Conservation (phyloP, 306 rosid genomes). For the Cercis canadensis region DNA sequence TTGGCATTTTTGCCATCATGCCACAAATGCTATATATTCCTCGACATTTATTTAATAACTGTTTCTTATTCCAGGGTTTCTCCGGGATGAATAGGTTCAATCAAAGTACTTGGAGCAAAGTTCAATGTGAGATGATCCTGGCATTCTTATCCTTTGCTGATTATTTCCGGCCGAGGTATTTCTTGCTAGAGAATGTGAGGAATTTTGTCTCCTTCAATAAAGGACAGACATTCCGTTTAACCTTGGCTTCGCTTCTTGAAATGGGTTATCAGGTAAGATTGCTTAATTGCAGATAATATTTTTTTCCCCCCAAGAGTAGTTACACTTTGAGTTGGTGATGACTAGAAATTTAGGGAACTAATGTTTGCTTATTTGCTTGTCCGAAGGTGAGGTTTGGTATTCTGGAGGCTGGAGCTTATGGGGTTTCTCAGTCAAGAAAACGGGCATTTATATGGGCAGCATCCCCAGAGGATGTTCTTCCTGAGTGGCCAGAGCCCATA, state of each 20-base stretch:
- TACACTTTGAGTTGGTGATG: slow-evolving; percentile 16
- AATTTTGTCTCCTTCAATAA: slow-evolving; percentile 89
- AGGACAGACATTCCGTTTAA: slow-evolving; percentile 90
- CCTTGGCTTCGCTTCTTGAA: slow-evolving; percentile 94
- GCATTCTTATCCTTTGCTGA: slow-evolving; percentile 96
- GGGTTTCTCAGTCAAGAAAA: slow-evolving; percentile 95
- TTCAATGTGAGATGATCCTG: slow-evolving; percentile 95
- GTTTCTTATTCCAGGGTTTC: slow-evolving; percentile 69
- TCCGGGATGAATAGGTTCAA: slow-evolving; percentile 98
- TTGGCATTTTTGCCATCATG: slow-evolving; percentile 10
- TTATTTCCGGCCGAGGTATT: slow-evolving; percentile 94
- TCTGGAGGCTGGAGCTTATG: slow-evolving; percentile 95
- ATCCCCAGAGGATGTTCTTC: slow-evolving; percentile 83
- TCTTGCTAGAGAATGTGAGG: slow-evolving; percentile 95
- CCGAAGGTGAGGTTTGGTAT: slow-evolving; percentile 93
- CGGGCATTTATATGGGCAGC: slow-evolving; percentile 99
- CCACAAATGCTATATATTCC: background rate
- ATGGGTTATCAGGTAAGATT: slow-evolving; percentile 97
- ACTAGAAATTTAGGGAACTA: slow-evolving; percentile 21
- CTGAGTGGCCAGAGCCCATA: slow-evolving; percentile 99
- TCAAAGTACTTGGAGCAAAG: slow-evolving; percentile 95
- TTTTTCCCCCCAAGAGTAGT: slow-evolving; percentile 7
- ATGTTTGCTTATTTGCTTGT: slow-evolving; percentile 31
- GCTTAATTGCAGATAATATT: background rate
- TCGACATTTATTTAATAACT: background rate